Evolutionary conservation across 257 asterid genomes (phyloP).

Genomic region (Capsicum baccatum): DNA sequence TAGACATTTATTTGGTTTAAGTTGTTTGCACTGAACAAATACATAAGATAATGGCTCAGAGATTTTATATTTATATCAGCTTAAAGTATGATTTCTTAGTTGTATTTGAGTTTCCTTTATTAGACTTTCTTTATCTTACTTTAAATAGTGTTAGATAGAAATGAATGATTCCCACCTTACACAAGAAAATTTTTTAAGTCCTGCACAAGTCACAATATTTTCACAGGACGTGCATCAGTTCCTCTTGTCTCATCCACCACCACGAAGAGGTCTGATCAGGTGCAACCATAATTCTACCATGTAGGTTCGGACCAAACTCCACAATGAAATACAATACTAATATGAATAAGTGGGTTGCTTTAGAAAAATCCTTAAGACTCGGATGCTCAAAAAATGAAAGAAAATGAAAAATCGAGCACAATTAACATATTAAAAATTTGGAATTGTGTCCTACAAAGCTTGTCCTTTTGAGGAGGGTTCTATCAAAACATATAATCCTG

Average conservation of each 20-base stretch:
- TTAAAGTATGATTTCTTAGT: neutral
- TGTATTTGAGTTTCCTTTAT: neutral
- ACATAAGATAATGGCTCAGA: neutral
- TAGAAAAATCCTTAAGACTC: no score
- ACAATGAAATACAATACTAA: neutral
- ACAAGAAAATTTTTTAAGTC: no score
- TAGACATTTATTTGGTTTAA: neutral
- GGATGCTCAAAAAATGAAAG: no score
- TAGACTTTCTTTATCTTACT: no score
- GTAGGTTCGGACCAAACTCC: neutral
- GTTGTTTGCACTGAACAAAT: conserved; percentile 6
- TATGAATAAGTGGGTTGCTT: no score
- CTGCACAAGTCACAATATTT: neutral
- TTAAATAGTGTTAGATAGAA: no score
- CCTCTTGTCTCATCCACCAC: neutral
- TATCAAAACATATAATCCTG: neutral
- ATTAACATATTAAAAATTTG: no score
- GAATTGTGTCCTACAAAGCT: neutral
- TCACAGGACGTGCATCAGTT: neutral
- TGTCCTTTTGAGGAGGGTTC: neutral
- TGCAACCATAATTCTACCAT: conserved; percentile 4
- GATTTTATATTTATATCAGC: neutral
- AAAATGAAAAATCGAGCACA: no score
- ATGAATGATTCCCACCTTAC: no score
- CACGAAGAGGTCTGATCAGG: neutral